Percentiles rank a stretch among this genome's conserved stretches.
These are phyloP conservation scores for Platanus orientalis DNA, from an alignment of 164 flowering plant species.

Conservation along the genomic window DNA sequence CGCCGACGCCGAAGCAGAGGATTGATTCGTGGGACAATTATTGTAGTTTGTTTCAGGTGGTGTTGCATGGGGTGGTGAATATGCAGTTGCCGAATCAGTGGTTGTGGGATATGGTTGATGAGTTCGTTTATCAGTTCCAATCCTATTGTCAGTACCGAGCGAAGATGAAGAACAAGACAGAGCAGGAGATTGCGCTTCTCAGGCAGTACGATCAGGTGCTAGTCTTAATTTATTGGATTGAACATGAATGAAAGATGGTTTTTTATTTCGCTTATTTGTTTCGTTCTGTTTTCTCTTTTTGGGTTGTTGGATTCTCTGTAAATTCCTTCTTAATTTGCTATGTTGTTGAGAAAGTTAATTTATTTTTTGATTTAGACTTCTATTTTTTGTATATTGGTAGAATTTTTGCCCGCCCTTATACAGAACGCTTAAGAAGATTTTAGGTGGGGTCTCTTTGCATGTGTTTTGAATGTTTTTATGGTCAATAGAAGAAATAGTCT, in stretches of 20 bases:
- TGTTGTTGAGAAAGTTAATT: background rate
- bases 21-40: constrained; percentile 95
- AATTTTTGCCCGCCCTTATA: background rate
- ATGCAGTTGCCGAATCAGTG: constrained; percentile 99
- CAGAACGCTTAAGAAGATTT: no score
- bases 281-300: background rate
- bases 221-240: background rate
- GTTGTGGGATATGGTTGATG: constrained; percentile 99
- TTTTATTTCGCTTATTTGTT: background rate
- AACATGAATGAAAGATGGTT: background rate
- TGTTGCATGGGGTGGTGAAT: constrained; percentile 88
- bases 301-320: background rate
- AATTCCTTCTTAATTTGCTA: background rate
- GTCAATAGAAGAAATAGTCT: no score
- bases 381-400: background rate
- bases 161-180: constrained; percentile 91
- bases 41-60: constrained; percentile 81
- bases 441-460: no score
- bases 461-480: no score
- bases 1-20: constrained; percentile 75
- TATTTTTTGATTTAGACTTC: background rate
- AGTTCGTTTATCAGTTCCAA: constrained; percentile 98
- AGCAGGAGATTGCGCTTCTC: constrained; percentile 81
- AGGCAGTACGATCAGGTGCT: constrained; percentile 74
- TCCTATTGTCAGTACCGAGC: constrained; percentile 93